phyloP scores from a whole-genome alignment of 768 basidiomycete genomes.

The Pleurotus tuber-regium region DNA sequence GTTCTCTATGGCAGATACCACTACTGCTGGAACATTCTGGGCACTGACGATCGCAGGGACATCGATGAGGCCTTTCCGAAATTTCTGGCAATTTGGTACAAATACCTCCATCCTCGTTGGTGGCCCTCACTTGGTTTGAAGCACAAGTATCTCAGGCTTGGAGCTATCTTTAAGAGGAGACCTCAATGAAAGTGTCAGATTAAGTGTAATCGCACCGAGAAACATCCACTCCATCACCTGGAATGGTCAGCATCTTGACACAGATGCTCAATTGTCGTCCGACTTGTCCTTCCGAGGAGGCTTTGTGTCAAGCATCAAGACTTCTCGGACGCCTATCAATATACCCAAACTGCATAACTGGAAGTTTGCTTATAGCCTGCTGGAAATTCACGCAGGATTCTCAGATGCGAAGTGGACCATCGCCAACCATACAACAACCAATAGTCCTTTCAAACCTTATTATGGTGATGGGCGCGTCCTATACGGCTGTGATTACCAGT shows the following conservation, averaged over 20 bases:
- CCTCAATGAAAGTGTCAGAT: conserved; percentile 51
- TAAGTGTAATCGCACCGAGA: conserved; percentile 65
- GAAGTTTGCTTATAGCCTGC: conserved; percentile 74
- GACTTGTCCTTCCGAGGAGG: conserved; percentile 37
- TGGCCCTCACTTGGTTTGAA: conserved; percentile 64
- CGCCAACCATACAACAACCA: conserved; percentile 73
- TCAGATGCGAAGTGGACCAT: conserved; percentile 63
- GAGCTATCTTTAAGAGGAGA: conserved; percentile 67
- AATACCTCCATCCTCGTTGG: conserved; percentile 66
- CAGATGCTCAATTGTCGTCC: conserved; percentile 27
- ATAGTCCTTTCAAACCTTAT: conserved; percentile 64
- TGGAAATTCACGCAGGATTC: conserved; percentile 58
- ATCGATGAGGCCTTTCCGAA: conserved; percentile 40
- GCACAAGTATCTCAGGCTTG: conserved; percentile 45
- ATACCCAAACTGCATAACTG: conserved; percentile 60
- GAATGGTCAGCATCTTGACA: conserved; percentile 59
- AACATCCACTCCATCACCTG: conserved; percentile 56
- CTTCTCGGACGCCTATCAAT: conserved; percentile 27
- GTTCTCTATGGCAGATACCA: conserved; percentile 64
- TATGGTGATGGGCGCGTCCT: conserved; percentile 78
- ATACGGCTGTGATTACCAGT: conserved; percentile 86
- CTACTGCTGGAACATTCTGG: conserved; percentile 73
- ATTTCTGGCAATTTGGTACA: conserved; percentile 74
- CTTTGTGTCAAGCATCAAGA: conserved; percentile 40
- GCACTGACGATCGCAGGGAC: conserved; percentile 57